These are phyloP conservation scores for Trametes meyenii DNA, from an alignment of 768 basidiomycete species.

Conservation along the genomic window DNA sequence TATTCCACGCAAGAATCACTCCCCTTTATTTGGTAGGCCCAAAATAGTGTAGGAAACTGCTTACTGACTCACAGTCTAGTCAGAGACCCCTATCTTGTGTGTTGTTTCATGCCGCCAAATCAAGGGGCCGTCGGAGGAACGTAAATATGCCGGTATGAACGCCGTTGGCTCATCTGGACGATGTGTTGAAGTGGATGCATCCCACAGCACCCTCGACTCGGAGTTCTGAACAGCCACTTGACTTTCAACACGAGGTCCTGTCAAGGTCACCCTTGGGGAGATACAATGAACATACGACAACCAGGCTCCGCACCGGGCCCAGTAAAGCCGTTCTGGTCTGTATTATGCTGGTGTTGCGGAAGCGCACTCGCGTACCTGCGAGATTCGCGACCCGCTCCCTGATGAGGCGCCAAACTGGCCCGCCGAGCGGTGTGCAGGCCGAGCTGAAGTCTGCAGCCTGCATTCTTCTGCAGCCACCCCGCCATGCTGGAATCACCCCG, in stretches of 20 bases:
- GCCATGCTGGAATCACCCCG: background rate
- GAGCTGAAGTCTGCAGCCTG: slow-evolving; percentile 12
- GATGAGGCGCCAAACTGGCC: background rate
- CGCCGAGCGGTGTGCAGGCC: background rate
- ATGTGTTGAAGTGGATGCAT: no score
- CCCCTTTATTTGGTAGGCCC: no score
- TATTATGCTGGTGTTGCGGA: slow-evolving; percentile 15
- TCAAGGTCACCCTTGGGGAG: background rate
- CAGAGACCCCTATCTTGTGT: no score
- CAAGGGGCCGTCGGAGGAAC: background rate
- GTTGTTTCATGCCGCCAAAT: background rate
- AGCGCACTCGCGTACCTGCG: slow-evolving; percentile 16
- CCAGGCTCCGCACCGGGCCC: slow-evolving; percentile 11
- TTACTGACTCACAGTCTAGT: background rate
- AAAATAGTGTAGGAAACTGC: no score
- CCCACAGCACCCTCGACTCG: background rate
- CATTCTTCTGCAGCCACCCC: slow-evolving; percentile 5
- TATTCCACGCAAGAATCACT: no score
- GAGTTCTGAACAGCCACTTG: background rate
- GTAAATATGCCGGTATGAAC: slow-evolving; percentile 4
- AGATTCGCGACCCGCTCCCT: slow-evolving; percentile 9
- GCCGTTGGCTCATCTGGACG: background rate
- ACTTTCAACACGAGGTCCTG: background rate
- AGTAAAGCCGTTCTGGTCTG: slow-evolving; percentile 1
- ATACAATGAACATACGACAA: background rate